Evolutionary conservation across 2,329 filamentous ascomycete genomes (phyloP), one percentile per base, ranked within the genome.

Genomic region (Diplodia seriata): DNA sequence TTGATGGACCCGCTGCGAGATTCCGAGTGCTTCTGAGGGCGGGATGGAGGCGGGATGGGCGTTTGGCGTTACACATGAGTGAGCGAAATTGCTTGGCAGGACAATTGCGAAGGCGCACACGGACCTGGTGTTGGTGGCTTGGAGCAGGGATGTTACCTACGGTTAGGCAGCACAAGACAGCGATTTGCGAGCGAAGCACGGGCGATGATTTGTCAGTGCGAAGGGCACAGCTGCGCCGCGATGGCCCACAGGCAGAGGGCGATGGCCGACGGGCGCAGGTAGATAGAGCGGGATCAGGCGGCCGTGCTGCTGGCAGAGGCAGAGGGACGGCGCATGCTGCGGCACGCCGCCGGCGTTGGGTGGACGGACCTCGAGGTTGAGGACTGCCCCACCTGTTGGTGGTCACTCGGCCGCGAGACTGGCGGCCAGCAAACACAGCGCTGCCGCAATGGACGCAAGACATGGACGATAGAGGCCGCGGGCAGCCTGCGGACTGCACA

Each of bases 1-100:
- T 29, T 66, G n/a, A 67, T 31, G 26, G 70, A 70, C 18, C 68
- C 69, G n/a, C 40, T 69, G 49, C 33, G 56, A 36, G 66, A 68
- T 20, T 68, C 66, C 2, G 66, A 68, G 36, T 68, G 66, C 36
- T 68, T 68, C 33, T 67, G 54, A 61, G 40, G 23, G n/a, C 8
- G 57, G 11, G 9, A 9, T 20, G 43, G 7, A 56, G 51, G 14
- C 36, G 29, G 38, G 12, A 54, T 31, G 50, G 54, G 55, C 53
- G 54, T 59, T 26, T 67, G 61, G 61, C 50, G 49, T 53, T 33
- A 59, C 36, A 59, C 36, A 23, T n/a, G 29, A 18, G 12, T 29
- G 38, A 43, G 23, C 40, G 14, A n/a, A 11, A 50, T 49, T 36
- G 8, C 11, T 61, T 40, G 56, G 56, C 40, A 49, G 49, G 36